Conservation (phyloP, 2,329 filamentous ascomycete species). For the Trichophyton mentagrophytes region DNA sequence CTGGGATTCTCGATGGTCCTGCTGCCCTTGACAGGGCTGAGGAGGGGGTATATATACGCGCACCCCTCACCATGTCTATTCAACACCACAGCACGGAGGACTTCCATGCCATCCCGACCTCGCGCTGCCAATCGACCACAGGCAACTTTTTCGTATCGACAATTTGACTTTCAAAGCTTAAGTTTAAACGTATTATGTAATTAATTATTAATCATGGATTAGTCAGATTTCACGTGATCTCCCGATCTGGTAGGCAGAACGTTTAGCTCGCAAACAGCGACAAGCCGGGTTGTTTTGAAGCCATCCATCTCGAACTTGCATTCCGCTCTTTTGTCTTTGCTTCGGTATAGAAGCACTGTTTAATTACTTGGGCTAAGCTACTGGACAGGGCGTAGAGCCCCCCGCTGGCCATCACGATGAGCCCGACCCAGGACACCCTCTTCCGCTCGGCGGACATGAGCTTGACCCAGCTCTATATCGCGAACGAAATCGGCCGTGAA, state of each 20-base stretch:
- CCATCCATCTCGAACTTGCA: neutral
- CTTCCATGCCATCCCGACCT: too few relatives aligned
- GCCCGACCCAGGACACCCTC: conserved; percentile 66
- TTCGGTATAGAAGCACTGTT: neutral
- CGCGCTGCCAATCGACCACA: too few relatives aligned
- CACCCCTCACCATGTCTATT: too few relatives aligned
- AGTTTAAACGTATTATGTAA: neutral
- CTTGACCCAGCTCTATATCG: conserved; percentile 98
- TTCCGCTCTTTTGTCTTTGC: neutral
- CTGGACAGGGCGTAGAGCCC: conserved; percentile 1
- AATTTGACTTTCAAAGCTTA: neutral
- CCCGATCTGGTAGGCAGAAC: neutral
- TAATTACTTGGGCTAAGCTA: neutral
- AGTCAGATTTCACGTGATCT: neutral
- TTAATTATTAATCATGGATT: neutral
- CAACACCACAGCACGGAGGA: too few relatives aligned
- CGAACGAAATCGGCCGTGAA: conserved; percentile 96
- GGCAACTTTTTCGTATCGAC: too few relatives aligned
- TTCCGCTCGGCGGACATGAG: conserved; percentile 99
- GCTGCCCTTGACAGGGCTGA: neutral
- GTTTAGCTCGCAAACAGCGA: neutral
- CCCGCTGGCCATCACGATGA: conserved; percentile 35
- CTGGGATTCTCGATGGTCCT: neutral
- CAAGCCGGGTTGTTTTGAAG: neutral
- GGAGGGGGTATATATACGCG: too few relatives aligned